Conservation (phyloP, 225 moss, liverwort and hornwort species). For the Antitrichia curtipendula region DNA sequence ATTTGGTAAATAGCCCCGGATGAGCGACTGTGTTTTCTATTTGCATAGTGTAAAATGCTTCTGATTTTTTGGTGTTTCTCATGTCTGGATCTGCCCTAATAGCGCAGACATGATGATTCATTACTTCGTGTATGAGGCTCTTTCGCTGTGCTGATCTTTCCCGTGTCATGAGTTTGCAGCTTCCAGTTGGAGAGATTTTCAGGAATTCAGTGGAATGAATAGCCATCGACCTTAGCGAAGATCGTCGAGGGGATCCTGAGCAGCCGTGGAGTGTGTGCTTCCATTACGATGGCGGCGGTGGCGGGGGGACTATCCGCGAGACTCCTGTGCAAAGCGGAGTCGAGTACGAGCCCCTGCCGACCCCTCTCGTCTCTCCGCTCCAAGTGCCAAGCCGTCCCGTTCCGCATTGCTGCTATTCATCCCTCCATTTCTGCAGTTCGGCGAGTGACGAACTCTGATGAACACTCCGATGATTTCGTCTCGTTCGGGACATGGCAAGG, state of each 20-base stretch:
- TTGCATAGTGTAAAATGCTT: neutral
- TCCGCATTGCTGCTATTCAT: neutral
- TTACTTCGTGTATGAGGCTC: neutral
- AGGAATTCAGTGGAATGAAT: neutral
- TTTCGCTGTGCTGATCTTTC: neutral
- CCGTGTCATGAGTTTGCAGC: neutral
- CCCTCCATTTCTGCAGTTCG: slow-evolving; percentile 9
- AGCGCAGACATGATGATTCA: neutral
- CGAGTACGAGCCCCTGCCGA: slow-evolving; percentile 15
- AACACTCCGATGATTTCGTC: slow-evolving; percentile 4
- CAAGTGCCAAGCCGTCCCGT: slow-evolving; percentile 8
- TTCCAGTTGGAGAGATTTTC: neutral
- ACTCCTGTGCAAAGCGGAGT: slow-evolving; percentile 21
- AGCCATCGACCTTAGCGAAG: neutral
- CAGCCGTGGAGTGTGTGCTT: neutral
- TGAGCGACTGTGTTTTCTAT: neutral
- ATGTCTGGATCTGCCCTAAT: neutral
- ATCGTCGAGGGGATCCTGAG: neutral
- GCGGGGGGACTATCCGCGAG: slow-evolving; percentile 6
- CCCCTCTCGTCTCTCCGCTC: slow-evolving; percentile 14
- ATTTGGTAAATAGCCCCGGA: neutral
- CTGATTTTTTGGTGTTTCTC: neutral
- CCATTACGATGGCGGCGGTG: slow-evolving; percentile 6
- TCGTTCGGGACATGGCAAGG: slow-evolving; percentile 6
- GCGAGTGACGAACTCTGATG: slow-evolving; percentile 20